Evolutionary conservation across 257 asterid genomes (phyloP), one percentile per base, ranked within the genome.

Genomic region (Fraxinus anomala): DNA sequence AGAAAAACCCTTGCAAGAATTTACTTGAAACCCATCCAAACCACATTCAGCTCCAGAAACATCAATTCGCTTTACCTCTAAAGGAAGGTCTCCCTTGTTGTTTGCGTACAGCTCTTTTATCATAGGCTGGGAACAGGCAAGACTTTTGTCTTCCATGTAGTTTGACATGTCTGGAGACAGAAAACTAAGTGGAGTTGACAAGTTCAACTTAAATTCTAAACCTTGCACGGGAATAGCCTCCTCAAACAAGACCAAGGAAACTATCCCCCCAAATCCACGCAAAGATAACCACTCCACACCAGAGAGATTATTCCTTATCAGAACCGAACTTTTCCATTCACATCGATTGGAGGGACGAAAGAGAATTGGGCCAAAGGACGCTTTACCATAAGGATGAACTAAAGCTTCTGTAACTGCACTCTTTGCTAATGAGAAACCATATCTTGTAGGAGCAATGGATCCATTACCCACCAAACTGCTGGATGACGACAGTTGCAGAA

Each of bases 271-370:
- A 49, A 81, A 81, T 56, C 97, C 99, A 75, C 77, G 89, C 66
- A 95, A 86, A 74, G 90, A 65, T 56, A 93, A 68, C 99, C 97
- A 92, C 85, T 95, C 99, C 42, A 92, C 94, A 66, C 98, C 98
- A 75, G 99, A 85, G 78, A 92, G 92, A 84, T 93, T 96, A 82
- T 89, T 96, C 88, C 99, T 88, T 74, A 96, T 71, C 51, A 96
- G 79, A 42, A 86, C 93, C n/a, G 98, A 89, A 78, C 97, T 89
- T 80, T 78, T 87, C 98, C 99, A 96, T 74, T 88, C 91, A 81
- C 99, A 96, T 68, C 89, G 84, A 77, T 89, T 86, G 39, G 97
- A 89, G 28, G 99, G 99, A 54, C 86, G 97, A 83, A 96, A 93
- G 72, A 93, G 79, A 79, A 96, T 81, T 23, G 98, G 99, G 47